Base-by-base conservation (phyloP, 2,329 filamentous ascomycete genomes). In the Sphaerulina musiva region DNA sequence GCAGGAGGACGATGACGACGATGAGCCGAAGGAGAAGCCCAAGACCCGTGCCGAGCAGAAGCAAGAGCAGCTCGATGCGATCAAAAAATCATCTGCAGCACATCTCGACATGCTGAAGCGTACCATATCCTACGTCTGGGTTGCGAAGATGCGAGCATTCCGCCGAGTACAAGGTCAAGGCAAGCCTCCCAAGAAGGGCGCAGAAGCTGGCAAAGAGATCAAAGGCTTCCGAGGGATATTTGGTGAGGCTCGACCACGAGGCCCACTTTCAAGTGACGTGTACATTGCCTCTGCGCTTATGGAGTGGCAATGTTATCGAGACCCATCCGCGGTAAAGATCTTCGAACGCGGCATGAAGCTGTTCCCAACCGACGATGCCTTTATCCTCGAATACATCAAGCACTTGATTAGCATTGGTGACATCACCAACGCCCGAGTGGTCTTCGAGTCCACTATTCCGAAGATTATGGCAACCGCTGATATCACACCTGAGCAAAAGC, bases 231-330 rank as follows among this genome's bases (percentile, higher is more conserved):
- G 93, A 57, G 86, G 89, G 62, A 83, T 96, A 10, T 97, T 98
- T 67, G 85, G 83, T 2, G 90, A 97, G 69, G 91, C 93, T 46
- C 83, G 93, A 34, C 86, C 87, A 65, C 84, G 85, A 60, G 95
- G 93, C 14, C 86, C 90, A 50, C 80, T 98, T 44, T 93, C 89
- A 6, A 95, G 89, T 64, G 93, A 97, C 68, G 89, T 96, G 5
- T 98, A 98, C 68, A 87, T 96, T 51, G 90, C 90, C 1, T 89
- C 89, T 62, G 93, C 95, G 12, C 78, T 95, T 55, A 87, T 98
- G 66, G 93, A 98, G 70, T 92, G 93, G 68, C 85, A 95, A 63
- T 95, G 95, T 62, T 98, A 98, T 72, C 93, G 95, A 67, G 93
- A 97, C 65, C 82, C 85, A 0, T 89, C 93, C 0, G 92, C 91